A percentile compares a stretch with the other conserved stretches of the same genome.
Evolutionary conservation across 1,139 yeast species (phyloP).

Genomic region (Geotrichum histeridarum): DNA sequence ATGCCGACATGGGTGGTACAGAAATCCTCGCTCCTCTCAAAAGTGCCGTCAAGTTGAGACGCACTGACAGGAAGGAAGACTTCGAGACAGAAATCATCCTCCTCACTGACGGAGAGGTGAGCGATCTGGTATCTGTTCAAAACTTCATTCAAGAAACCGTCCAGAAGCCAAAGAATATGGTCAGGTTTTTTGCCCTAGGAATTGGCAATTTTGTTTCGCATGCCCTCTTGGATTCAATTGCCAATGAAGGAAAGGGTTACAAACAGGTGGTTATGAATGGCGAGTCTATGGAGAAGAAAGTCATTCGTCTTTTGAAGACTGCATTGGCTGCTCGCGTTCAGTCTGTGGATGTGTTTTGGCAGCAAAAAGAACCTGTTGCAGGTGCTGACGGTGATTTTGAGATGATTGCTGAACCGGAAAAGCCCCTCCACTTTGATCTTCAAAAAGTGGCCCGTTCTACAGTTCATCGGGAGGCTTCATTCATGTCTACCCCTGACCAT

Average conservation of each 20-base stretch:
- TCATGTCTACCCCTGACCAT: conserved; percentile 3
- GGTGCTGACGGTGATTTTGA: conserved; percentile 7
- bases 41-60: conserved; percentile 7
- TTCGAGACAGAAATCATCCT: conserved; percentile 16
- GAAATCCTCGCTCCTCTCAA: conserved; percentile 10
- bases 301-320: conserved; percentile 7
- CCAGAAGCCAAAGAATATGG: not conserved
- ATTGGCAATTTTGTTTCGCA: conserved; percentile 17
- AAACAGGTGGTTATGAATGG: conserved; percentile 9
- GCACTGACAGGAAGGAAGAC: not conserved
- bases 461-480: not conserved
- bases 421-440: not conserved
- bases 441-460: not conserved
- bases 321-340: conserved; percentile 6
- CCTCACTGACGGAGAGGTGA: conserved; percentile 17
- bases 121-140: not conserved
- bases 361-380: not conserved
- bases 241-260: conserved; percentile 11
- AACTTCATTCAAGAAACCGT: not conserved
- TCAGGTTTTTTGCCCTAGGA: conserved; percentile 14
- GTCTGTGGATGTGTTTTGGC: conserved; percentile 7
- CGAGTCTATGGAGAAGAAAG: conserved; percentile 16
- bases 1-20: conserved; percentile 18
- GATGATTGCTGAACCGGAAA: not conserved
- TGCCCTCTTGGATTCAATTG: conserved; percentile 12